Percentiles rank a stretch among this genome's conserved stretches.
phyloP scores from a whole-genome alignment of 2,329 filamentous ascomycete species.

The Aurifilum marmelostoma region DNA sequence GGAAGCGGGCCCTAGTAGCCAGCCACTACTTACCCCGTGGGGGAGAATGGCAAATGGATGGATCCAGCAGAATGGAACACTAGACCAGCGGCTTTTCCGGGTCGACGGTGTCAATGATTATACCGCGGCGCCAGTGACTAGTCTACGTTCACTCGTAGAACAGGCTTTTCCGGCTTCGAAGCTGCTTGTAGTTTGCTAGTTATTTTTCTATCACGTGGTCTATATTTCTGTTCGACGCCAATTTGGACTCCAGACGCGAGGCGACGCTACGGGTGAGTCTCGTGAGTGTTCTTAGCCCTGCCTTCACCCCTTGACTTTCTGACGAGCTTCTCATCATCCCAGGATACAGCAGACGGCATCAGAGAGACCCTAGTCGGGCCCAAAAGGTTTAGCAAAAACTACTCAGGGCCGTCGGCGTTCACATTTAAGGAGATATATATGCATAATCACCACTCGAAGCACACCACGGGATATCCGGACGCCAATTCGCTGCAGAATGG shows the following conservation, averaged over 20 bases:
- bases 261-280: not conserved
- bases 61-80: not conserved
- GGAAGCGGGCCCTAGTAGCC: not conserved
- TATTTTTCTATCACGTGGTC: not conserved
- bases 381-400: no score
- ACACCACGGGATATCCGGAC: constrained; percentile 1
- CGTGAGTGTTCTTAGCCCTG: not conserved
- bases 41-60: not conserved
- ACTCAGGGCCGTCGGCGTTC: not conserved
- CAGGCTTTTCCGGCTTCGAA: not conserved
- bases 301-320: not conserved
- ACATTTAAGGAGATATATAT: not conserved
- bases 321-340: not conserved
- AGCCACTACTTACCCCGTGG: not conserved
- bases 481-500: not conserved
- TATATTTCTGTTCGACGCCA: not conserved
- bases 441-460: not conserved
- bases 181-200: not conserved
- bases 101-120: not conserved
- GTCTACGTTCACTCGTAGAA: not conserved
- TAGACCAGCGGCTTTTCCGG: constrained; percentile 6
- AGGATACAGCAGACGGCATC: not conserved
- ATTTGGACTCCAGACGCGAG: not conserved
- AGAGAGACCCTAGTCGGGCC: not conserved
- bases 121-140: not conserved